Base-by-base conservation (phyloP, 345 rosid species). In the Dipteronia dyeriana region DNA sequence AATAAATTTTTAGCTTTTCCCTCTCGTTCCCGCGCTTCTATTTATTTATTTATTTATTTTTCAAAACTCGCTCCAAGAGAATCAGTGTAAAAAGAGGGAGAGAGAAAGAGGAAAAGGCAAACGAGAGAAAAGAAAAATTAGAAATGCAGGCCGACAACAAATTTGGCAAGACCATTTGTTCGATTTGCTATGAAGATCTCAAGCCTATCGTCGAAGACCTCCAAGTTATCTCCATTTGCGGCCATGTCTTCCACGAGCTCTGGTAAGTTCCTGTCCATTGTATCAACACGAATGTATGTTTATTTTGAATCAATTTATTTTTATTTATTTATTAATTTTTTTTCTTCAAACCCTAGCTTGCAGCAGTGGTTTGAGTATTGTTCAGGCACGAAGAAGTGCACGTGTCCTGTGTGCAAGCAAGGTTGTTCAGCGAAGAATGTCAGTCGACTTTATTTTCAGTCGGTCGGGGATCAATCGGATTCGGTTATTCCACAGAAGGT, bases 301-400 rank as follows among this genome's bases (percentile, higher is more conserved):
- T 60, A 23, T 17, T 53, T 12, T 9, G 2, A 7, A 41, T 7
- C 34, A 1, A 17, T 67, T 10, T 56, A 45, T 16, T 66, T 19
- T 59, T 83, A n/a, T n/a, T 14, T 51, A n/a, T n/a, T n/a, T n/a
- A n/a, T n/a, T 16, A 68, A 19, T 63, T 84, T 22, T n/a, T 14
- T 0, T 43, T 22, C 64, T 11, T 60, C 73, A 73, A 82, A 86
- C 76, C 81, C 25, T 80, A 97, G 97, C 81, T 82, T 94, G 84
- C 99, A 94, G 83, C 97, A 94, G 79, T 94, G 99, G 99, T 97
- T 97, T 79, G 99, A 97, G 85, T 94, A 94, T 75, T 94, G 91
- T 29, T 80, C 88, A 16, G 71, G 60, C 54, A 76, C 86, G 73
- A 91, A 90, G 78, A 96, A 94, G 82, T 84, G 88, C 66, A 92